A percentile compares a stretch with the other conserved stretches of the same genome.
phyloP scores from a whole-genome alignment of 208 protist species.

The Trypanosoma rangeli region DNA sequence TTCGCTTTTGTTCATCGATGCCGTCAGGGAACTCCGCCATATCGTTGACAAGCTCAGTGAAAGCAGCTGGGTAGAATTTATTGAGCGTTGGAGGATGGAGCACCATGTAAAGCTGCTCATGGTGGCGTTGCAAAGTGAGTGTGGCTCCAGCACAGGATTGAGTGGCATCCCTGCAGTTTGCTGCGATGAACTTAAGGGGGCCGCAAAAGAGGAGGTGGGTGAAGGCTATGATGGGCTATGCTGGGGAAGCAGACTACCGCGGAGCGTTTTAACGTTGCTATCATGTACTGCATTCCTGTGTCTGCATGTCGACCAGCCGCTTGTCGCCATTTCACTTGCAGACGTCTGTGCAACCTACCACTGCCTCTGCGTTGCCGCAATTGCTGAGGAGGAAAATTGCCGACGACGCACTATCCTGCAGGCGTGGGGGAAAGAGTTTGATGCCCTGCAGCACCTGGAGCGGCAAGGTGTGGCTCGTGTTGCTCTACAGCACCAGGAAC shows the following conservation, averaged over 20 bases:
- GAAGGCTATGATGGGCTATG: not conserved
- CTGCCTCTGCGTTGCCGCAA: not conserved
- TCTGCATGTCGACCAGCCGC: not conserved
- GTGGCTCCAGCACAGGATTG: not conserved
- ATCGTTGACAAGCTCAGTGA: not conserved
- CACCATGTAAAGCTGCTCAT: not conserved
- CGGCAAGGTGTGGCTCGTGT: not conserved
- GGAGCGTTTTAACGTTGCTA: not conserved
- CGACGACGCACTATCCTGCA: not conserved
- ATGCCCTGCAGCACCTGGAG: not conserved
- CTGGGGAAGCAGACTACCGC: not conserved
- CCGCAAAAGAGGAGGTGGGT: not conserved
- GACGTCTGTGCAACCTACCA: not conserved
- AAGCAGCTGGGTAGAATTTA: conserved; percentile 3
- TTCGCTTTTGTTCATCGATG: conserved; percentile 13
- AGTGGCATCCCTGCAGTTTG: not conserved
- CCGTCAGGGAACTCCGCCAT: not conserved
- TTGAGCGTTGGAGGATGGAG: conserved; percentile 1
- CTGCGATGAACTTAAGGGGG: not conserved
- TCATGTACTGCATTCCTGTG: not conserved
- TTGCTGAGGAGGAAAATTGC: not conserved
- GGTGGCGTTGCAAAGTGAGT: not conserved
- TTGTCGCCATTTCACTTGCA: not conserved
- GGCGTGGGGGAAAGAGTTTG: not conserved
- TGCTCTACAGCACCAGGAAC: not conserved